Percentiles rank a stretch among this genome's conserved stretches.
Evolutionary conservation across 169 alveolate species (phyloP).

Genomic region (Plasmodium berghei): DNA sequence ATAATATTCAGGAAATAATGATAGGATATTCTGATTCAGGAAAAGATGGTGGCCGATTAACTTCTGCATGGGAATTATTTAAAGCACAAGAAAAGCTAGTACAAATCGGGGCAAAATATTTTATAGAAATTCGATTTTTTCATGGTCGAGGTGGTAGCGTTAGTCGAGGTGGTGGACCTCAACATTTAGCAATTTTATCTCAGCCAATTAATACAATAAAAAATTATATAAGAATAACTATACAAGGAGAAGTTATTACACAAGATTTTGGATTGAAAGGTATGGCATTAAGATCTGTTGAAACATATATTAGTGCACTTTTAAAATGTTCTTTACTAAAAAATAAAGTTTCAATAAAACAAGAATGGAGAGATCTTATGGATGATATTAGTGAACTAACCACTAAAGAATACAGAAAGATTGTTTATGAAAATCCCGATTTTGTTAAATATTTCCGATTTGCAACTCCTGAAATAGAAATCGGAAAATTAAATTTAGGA

Average conservation of each 20-base stretch:
- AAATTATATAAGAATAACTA: constrained; percentile 87
- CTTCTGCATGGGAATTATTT: constrained; percentile 90
- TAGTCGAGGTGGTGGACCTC: constrained; percentile 92
- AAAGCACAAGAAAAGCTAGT: constrained; percentile 84
- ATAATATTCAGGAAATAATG: constrained; percentile 87
- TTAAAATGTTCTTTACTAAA: constrained; percentile 79
- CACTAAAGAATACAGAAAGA: constrained; percentile 82
- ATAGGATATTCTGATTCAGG: constrained; percentile 91
- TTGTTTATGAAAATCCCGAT: constrained; percentile 80
- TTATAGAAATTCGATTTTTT: constrained; percentile 84
- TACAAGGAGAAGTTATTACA: constrained; percentile 87
- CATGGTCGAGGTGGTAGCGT: constrained; percentile 91
- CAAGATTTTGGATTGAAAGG: constrained; percentile 83
- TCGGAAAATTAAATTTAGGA: constrained; percentile 88
- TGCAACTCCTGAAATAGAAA: constrained; percentile 89
- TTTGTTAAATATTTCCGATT: constrained; percentile 86
- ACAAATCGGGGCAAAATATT: constrained; percentile 81
- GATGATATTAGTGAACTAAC: constrained; percentile 84
- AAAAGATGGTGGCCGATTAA: constrained; percentile 89
- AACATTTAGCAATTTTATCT: constrained; percentile 86
- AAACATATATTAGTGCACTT: constrained; percentile 86
- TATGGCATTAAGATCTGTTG: constrained; percentile 85
- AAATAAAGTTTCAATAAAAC: constrained; percentile 68
- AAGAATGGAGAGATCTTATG: constrained; percentile 84
- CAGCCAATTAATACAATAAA: constrained; percentile 89